Evolutionary conservation across 345 rosid species (phyloP).

Genomic region (Aquilaria sinensis): DNA sequence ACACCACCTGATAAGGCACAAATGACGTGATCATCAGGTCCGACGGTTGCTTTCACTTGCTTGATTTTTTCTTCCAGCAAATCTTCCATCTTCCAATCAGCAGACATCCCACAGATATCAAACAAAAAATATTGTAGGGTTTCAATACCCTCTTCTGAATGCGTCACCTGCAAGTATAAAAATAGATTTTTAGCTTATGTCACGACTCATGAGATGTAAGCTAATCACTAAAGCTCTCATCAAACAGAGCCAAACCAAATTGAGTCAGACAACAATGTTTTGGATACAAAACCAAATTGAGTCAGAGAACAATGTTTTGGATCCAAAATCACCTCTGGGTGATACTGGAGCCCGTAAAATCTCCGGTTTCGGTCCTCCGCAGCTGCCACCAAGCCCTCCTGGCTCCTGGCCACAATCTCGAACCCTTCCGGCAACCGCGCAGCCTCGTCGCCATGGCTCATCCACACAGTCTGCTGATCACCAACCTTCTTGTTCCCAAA

Average conservation of each 20-base stretch:
- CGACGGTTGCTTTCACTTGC: conserved; percentile 52
- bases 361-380: conserved; percentile 47
- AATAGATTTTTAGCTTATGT: conserved; percentile 1
- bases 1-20: conserved; percentile 94
- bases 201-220: too few species aligned
- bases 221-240: conserved; percentile 3
- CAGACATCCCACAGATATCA: conserved; percentile 65
- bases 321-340: conserved; percentile 61
- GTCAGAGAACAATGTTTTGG: not conserved
- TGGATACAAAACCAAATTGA: too few species aligned
- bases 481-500: conserved; percentile 57
- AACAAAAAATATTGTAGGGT: conserved; percentile 60
- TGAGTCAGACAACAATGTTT: too few species aligned
- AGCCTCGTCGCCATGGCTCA: conserved; percentile 94
- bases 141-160: conserved; percentile 87
- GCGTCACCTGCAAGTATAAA: conserved; percentile 53
- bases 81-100: conserved; percentile 87
- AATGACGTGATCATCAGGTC: conserved; percentile 77
- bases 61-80: conserved; percentile 76
- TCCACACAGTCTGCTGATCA: conserved; percentile 76
- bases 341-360: conserved; percentile 86
- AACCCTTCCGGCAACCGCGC: conserved; percentile 58
- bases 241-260: too few species aligned
- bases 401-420: conserved; percentile 58
- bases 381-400: conserved; percentile 75